phyloP scores from a whole-genome alignment of 345 rosid species.

The Aquilaria yunnanensis region DNA sequence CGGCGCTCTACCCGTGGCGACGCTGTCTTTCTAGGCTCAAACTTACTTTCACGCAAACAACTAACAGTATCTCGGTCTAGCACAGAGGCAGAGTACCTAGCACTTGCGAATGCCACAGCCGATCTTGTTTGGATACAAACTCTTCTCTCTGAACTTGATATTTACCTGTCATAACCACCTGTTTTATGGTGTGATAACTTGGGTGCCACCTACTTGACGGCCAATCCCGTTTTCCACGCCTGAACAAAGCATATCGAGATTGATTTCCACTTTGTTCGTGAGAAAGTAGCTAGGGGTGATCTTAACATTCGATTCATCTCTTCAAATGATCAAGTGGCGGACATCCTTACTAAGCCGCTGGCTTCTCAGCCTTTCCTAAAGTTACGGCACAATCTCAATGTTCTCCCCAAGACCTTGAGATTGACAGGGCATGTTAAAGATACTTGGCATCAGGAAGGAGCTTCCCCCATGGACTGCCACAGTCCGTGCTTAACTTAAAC shows the following conservation, averaged over 20 bases:
- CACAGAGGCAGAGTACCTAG: background rate
- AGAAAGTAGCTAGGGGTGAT: background rate
- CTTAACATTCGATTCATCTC: too few species aligned
- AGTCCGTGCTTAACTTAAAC: too few species aligned
- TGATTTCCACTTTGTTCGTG: slow-evolving; percentile 11
- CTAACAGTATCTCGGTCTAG: slow-evolving; percentile 7
- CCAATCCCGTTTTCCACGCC: background rate
- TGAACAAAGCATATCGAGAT: too few species aligned
- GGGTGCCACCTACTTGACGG: slow-evolving; percentile 2
- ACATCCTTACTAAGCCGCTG: background rate
- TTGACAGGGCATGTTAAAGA: too few species aligned
- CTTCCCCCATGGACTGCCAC: too few species aligned
- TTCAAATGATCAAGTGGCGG: too few species aligned
- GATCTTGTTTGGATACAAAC: slow-evolving; percentile 5
- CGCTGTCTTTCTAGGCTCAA: background rate
- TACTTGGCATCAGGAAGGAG: too few species aligned
- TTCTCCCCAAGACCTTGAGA: too few species aligned
- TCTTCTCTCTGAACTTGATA: background rate
- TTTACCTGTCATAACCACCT: background rate
- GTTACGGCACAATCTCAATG: too few species aligned
- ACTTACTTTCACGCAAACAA: background rate
- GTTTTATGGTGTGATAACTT: slow-evolving; percentile 1
- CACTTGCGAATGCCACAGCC: slow-evolving; percentile 3
- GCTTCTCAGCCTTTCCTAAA: background rate
- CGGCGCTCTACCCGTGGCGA: slow-evolving; percentile 3